Conservation (phyloP, 257 asterid genomes). For the Solanum medicagineum region DNA sequence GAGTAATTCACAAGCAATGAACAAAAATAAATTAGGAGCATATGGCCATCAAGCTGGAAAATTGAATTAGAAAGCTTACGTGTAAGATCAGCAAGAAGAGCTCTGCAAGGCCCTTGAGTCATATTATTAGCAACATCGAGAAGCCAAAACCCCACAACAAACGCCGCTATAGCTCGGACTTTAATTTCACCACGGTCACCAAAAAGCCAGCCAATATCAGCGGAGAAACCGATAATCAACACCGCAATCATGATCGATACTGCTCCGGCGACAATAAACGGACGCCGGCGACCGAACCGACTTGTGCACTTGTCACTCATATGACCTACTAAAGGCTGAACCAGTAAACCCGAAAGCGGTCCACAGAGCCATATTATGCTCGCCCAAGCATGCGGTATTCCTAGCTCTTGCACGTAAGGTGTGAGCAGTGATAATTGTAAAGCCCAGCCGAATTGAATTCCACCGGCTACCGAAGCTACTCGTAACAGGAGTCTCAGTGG, state of each 20-base stretch:
- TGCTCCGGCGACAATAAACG: constrained; percentile 61
- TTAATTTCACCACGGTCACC: constrained; percentile 49
- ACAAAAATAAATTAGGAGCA: not conserved
- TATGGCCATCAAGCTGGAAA: not conserved
- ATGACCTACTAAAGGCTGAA: constrained; percentile 74
- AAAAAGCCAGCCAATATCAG: constrained; percentile 62
- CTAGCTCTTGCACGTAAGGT: constrained; percentile 83
- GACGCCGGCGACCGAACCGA: constrained; percentile 73
- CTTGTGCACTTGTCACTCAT: constrained; percentile 64
- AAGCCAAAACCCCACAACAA: constrained; percentile 72
- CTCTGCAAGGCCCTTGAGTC: constrained; percentile 92
- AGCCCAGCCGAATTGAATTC: constrained; percentile 99
- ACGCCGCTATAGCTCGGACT: constrained; percentile 49
- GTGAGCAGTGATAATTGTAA: constrained; percentile 59
- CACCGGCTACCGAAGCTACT: constrained; percentile 73
- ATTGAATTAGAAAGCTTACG: constrained; percentile 21
- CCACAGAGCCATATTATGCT: constrained; percentile 90
- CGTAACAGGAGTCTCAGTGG: constrained; percentile 49
- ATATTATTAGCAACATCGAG: constrained; percentile 77
- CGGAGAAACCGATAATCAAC: constrained; percentile 48
- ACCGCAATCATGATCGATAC: constrained; percentile 57
- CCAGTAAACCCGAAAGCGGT: constrained; percentile 74
- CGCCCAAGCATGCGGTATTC: constrained; percentile 82
- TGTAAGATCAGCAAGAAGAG: constrained; percentile 80
- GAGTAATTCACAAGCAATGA: not conserved